Conservation (phyloP, 371 early-diverging fungal genomes). For the Mucor plumbeus region DNA sequence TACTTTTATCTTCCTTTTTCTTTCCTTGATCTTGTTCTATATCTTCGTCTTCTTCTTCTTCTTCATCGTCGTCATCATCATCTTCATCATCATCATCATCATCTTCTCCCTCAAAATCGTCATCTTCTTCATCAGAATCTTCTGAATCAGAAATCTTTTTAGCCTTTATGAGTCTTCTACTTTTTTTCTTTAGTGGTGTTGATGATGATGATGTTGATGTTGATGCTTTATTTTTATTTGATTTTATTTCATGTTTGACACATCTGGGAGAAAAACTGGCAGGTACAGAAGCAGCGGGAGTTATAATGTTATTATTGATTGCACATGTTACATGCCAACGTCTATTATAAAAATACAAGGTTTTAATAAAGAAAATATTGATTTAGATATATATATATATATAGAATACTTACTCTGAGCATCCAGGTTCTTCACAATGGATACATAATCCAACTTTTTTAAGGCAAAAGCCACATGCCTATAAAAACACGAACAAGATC, state of each 20-base stretch:
- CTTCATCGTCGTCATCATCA: conserved; percentile 25
- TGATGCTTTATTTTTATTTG: neutral
- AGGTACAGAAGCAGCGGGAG: conserved; percentile 21
- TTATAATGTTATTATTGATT: conserved; percentile 33
- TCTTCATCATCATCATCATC: conserved; percentile 16
- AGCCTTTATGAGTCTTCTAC: neutral
- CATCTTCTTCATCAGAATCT: conserved; percentile 19
- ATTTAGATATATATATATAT: no score
- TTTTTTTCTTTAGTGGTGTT: neutral
- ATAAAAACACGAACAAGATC: neutral
- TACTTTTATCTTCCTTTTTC: neutral
- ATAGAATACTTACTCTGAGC: conserved; percentile 33
- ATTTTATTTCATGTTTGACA: conserved; percentile 16
- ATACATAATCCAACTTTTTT: conserved; percentile 42
- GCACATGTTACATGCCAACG: conserved; percentile 49
- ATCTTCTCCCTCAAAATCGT: conserved; percentile 23
- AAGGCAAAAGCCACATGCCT: conserved; percentile 41
- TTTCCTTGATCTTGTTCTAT: neutral
- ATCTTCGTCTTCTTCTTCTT: conserved; percentile 12
- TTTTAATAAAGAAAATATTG: no score
- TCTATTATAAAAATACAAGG: conserved; percentile 13
- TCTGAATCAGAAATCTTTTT: conserved; percentile 7
- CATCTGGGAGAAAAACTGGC: conserved; percentile 18
- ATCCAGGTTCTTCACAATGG: conserved; percentile 37
- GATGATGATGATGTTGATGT: neutral